A percentile compares a stretch with the other conserved stretches of the same genome.
Conservation (phyloP, 192 early-diverging fungal species). For the Mortierella antarctica region DNA sequence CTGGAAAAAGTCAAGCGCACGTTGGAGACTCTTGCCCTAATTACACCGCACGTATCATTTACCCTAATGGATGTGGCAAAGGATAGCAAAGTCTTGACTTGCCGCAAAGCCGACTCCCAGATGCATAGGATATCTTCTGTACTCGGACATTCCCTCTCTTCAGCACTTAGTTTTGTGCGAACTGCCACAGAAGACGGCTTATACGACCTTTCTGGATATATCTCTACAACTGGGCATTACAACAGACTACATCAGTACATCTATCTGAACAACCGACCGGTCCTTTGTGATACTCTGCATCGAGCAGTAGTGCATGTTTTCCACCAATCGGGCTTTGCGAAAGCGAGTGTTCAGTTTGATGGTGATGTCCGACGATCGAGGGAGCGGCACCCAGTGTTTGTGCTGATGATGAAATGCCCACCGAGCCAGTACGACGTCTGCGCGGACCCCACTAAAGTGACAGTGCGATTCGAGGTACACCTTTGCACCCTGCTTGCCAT, state of each 20-base stretch:
- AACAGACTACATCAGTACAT: conserved; percentile 41
- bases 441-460: conserved; percentile 64
- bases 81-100: conserved; percentile 46
- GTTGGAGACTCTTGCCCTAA: conserved; percentile 63
- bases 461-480: conserved; percentile 63
- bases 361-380: conserved; percentile 19
- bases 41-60: conserved; percentile 54
- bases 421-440: conserved; percentile 60
- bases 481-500: background rate
- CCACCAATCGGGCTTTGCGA: conserved; percentile 26
- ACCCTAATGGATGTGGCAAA: conserved; percentile 47
- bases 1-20: conserved; percentile 60
- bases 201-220: conserved; percentile 31
- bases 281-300: conserved; percentile 14
- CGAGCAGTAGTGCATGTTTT: conserved; percentile 17
- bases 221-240: conserved; percentile 38
- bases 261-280: conserved; percentile 38
- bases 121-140: conserved; percentile 47
- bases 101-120: conserved; percentile 44
- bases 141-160: conserved; percentile 59
- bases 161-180: conserved; percentile 8
- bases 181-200: background rate
- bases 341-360: conserved; percentile 32
- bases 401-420: conserved; percentile 63
- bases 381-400: conserved; percentile 63